Base-by-base conservation (phyloP, 164 flowering plant species). In the Annona cherimola region DNA sequence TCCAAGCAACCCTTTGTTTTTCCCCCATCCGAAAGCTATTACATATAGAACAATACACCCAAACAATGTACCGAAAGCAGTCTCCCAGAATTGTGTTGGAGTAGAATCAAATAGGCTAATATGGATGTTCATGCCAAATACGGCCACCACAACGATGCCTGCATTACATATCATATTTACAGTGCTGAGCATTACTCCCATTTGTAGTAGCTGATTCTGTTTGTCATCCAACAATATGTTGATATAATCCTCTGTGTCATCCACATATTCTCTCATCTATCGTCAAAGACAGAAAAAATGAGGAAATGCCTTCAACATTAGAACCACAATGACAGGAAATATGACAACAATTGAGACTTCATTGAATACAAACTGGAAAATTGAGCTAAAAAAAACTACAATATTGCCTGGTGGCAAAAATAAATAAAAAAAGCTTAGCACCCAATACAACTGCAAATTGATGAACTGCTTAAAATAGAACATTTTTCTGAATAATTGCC, bases 161-260 rank as follows among this genome's bases (percentile, higher is more conserved):
- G 76, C 82, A 65, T 71, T 84, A 40, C 80, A 11, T 14, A 84
- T 61, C 66, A 84, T 68, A 66, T 71, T 82, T 57, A 80, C 82
- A 20, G 83, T 77, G 50, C 77, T 78, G 26, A 84, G 81, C 77
- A 78, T 74, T 57, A 84, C 87, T 70, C 85, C 87, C 87, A 82
- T 82, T 66, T 84, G 83, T 45, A 84, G 75, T 42, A 84, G 81
- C 66, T 84, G 87, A 73, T 84, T 84, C 77, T 84, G 86, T 46
- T 84, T 84, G 72, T 84, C 86, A 60, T 80, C 84, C 78, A 84
- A 61, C 84, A 82, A 82, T 18, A 84, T 84, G 68, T 84, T 82
- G 63, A 84, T 82, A 69, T 76, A 84, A 61, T 82, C 86, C 76
- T 84, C 86, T 0, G 86, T 84, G 76, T 82, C 85, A 55, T 80